Conservation (phyloP, 768 basidiomycete genomes). For the Hypholoma fasciculare region DNA sequence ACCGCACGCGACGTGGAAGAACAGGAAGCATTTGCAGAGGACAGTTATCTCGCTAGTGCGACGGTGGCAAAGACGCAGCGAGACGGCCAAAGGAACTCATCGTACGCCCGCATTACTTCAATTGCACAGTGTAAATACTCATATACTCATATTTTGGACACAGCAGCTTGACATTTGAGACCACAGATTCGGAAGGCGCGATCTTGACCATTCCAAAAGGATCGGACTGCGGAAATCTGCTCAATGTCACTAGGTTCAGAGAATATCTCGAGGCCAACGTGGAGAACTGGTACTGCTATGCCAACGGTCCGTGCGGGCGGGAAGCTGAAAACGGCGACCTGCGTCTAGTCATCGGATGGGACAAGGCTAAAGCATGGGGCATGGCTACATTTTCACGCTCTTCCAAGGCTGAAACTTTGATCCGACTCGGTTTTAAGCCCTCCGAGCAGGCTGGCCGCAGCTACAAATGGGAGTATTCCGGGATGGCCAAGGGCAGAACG, state of each 20-base stretch:
- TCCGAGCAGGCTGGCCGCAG: too few species aligned
- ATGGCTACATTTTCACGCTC: constrained; percentile 23
- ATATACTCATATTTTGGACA: too few species aligned
- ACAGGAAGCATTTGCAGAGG: constrained; percentile 5
- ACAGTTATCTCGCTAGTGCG: constrained; percentile 12
- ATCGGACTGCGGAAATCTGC: constrained; percentile 11
- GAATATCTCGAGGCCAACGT: constrained; percentile 14
- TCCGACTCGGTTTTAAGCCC: too few species aligned
- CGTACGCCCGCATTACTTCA: too few species aligned
- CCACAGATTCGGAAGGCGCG: too few species aligned
- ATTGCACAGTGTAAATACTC: not conserved
- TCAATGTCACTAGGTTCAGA: constrained; percentile 6
- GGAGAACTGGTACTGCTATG: constrained; percentile 18
- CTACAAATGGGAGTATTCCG: too few species aligned
- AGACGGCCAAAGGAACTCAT: not conserved
- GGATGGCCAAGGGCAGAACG: too few species aligned
- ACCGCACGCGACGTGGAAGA: constrained; percentile 2
- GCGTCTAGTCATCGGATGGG: constrained; percentile 24
- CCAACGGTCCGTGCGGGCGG: not conserved
- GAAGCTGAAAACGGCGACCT: constrained; percentile 21
- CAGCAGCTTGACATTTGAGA: constrained; percentile 13
- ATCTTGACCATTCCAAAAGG: constrained; percentile 20
- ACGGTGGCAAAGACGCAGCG: constrained; percentile 3
- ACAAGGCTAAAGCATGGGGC: constrained; percentile 24
- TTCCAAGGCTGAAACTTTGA: too few species aligned